A percentile compares a stretch with the other conserved stretches of the same genome.
phyloP scores from a whole-genome alignment of 2,329 filamentous ascomycete species.

The Fusarium fujikuroi region DNA sequence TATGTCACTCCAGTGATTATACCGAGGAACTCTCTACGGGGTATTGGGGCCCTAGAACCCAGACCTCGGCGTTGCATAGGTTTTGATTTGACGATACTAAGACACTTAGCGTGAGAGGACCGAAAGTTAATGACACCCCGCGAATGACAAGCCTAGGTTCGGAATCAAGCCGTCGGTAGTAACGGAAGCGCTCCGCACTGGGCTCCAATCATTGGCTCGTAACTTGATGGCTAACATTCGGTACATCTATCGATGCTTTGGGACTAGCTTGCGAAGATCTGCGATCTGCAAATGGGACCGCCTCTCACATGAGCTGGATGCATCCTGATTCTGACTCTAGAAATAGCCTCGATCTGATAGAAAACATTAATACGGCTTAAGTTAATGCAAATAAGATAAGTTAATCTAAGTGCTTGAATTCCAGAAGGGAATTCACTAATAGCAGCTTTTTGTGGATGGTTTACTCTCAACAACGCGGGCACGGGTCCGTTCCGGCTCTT shows the following conservation, averaged over 20 bases:
- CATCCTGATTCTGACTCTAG: too few relatives aligned
- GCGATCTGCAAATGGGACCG: not conserved
- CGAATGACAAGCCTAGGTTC: not conserved
- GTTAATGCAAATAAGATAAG: too few relatives aligned
- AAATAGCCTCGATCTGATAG: not conserved
- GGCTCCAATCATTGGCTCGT: not conserved
- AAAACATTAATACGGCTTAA: too few relatives aligned
- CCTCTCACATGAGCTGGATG: not conserved
- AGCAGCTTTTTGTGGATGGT: too few relatives aligned
- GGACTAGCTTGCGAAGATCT: not conserved
- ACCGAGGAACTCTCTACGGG: not conserved
- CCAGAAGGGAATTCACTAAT: too few relatives aligned
- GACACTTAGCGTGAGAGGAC: fast-evolving
- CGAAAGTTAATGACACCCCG: not conserved
- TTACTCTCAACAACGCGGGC: fast-evolving
- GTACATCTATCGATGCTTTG: not conserved
- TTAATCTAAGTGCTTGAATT: too few relatives aligned
- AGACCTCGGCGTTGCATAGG: not conserved
- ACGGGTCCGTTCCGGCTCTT: not conserved
- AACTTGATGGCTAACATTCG: not conserved
- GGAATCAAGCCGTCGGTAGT: not conserved
- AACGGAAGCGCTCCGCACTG: not conserved
- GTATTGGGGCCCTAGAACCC: not conserved
- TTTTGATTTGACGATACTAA: not conserved
- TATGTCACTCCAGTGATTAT: not conserved